These are phyloP conservation scores for Funneliformis geosporum DNA, from an alignment of 192 early-diverging fungal genomes.

Conservation along the genomic window DNA sequence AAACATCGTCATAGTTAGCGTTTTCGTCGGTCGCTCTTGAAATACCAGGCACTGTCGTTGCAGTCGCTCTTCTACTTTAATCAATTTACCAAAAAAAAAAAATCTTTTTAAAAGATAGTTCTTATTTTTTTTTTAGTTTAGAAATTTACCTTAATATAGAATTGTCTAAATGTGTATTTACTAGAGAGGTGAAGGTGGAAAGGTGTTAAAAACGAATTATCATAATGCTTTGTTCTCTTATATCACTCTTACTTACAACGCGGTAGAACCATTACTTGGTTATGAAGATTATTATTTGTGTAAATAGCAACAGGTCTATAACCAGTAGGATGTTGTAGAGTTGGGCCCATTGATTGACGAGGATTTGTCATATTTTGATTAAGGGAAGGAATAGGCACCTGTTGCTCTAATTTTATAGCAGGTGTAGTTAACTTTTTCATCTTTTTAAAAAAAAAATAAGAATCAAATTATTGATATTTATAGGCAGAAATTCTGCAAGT, in stretches of 20 bases:
- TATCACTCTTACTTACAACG: background rate
- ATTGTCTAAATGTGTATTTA: background rate
- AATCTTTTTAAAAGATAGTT: background rate
- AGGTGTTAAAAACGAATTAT: background rate
- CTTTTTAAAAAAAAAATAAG: too few species aligned
- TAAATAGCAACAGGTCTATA: background rate
- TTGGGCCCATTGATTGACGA: background rate
- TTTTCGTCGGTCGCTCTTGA: conserved; percentile 33
- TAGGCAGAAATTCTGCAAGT: too few species aligned
- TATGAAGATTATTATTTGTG: background rate
- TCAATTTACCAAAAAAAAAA: background rate
- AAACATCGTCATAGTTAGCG: conserved; percentile 67
- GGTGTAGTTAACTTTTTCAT: too few species aligned
- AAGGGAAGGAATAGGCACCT: background rate
- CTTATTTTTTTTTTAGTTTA: background rate
- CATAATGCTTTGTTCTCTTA: too few species aligned
- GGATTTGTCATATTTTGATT: background rate
- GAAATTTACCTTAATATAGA: background rate
- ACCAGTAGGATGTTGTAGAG: background rate
- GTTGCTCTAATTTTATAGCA: too few species aligned
- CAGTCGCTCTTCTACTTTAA: conserved; percentile 21
- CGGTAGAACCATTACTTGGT: background rate
- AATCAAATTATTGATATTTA: too few species aligned
- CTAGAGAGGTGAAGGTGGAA: background rate
- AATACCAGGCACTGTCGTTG: background rate